Conservation (phyloP, 441 rosid species). For the Viola pubescens region DNA sequence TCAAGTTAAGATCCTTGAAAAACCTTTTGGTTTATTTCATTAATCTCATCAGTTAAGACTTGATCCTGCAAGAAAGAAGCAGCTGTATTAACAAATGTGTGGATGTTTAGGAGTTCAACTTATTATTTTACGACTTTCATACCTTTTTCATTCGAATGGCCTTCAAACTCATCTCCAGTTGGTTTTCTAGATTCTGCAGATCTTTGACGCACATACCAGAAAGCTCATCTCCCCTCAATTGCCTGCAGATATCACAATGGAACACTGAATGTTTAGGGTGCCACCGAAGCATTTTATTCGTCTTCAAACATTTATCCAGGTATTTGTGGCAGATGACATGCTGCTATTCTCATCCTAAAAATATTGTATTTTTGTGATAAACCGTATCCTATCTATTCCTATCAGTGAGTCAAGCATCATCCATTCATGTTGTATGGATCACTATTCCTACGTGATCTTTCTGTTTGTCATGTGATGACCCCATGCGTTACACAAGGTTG, state of each 20-base stretch:
- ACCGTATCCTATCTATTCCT: too few species aligned
- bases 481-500: too few species aligned
- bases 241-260: constrained; percentile 31
- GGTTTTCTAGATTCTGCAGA: constrained; percentile 66
- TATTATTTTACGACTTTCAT: constrained; percentile 1
- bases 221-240: constrained; percentile 78
- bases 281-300: not conserved
- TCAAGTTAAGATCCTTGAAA: constrained; percentile 6
- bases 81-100: constrained; percentile 3
- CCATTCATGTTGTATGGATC: too few species aligned
- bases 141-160: constrained; percentile 67
- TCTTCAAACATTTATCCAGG: not conserved
- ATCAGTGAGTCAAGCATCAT: too few species aligned
- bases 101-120: not conserved
- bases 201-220: constrained; percentile 53
- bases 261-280: constrained; percentile 3
- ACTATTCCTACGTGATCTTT: too few species aligned
- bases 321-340: too few species aligned
- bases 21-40: constrained; percentile 73
- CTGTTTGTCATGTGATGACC: too few species aligned
- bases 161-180: constrained; percentile 65
- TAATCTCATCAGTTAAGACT: constrained; percentile 44
- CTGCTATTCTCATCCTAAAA: too few species aligned
- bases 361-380: too few species aligned
- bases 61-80: constrained; percentile 37